A percentile compares a stretch with the other conserved stretches of the same genome.
Conservation (phyloP, 352 stramenopile species). For the Pythium aristosporum region DNA sequence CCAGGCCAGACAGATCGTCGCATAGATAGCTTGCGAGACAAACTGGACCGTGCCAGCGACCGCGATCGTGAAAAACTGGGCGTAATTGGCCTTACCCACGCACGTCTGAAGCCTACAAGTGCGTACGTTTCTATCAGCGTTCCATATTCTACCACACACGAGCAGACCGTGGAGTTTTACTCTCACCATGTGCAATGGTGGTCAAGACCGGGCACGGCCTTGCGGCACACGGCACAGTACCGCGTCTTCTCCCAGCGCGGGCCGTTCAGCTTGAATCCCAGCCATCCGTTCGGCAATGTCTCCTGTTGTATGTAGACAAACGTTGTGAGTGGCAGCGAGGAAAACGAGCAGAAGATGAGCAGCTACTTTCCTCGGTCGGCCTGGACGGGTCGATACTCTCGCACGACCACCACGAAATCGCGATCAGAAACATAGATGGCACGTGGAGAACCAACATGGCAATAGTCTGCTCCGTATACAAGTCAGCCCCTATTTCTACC, state of each 20-base stretch:
- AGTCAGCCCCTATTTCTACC: background rate
- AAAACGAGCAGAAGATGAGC: background rate
- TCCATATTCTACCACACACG: background rate
- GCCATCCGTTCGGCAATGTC: conserved; percentile 51
- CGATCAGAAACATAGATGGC: conserved; percentile 42
- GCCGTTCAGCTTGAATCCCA: conserved; percentile 64
- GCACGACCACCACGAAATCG: conserved; percentile 68
- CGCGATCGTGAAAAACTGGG: conserved; percentile 86
- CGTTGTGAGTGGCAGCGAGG: too few relatives aligned
- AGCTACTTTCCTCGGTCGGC: conserved; percentile 35
- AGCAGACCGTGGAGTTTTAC: too few relatives aligned
- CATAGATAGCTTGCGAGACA: conserved; percentile 56
- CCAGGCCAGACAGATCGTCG: conserved; percentile 49
- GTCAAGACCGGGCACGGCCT: conserved; percentile 74
- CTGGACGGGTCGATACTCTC: conserved; percentile 64
- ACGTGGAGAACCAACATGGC: conserved; percentile 54
- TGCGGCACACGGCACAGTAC: conserved; percentile 80
- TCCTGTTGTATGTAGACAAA: conserved; percentile 13
- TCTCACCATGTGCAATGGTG: conserved; percentile 84
- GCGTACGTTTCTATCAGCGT: background rate
- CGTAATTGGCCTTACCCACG: conserved; percentile 80
- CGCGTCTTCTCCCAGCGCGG: conserved; percentile 77
- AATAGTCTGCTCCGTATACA: conserved; percentile 36
- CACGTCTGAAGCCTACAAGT: conserved; percentile 73
- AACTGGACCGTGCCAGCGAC: conserved; percentile 69